A percentile compares a stretch with the other conserved stretches of the same genome.
Conservation (phyloP, 2,329 filamentous ascomycete species). For the Elsinoe batatas region DNA sequence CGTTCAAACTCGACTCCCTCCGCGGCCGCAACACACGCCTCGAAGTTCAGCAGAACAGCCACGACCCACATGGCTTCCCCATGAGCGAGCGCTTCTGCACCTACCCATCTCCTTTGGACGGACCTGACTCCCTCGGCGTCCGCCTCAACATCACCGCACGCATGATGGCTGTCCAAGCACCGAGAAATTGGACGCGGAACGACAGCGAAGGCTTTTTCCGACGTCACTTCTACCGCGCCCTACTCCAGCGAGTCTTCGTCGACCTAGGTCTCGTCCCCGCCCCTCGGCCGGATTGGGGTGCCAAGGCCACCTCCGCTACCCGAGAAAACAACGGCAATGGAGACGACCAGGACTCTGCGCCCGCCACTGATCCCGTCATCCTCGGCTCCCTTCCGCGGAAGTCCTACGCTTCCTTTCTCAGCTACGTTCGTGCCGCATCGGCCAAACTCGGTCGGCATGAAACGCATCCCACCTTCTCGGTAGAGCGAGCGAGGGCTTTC, state of each 20-base stretch:
- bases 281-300: conserved; percentile 24
- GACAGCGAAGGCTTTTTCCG: conserved; percentile 86
- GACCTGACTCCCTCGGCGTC: conserved; percentile 46
- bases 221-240: conserved; percentile 81
- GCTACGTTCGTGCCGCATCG: conserved; percentile 73
- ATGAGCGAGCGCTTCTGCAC: conserved; percentile 66
- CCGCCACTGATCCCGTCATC: conserved; percentile 58
- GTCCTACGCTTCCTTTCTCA: conserved; percentile 63
- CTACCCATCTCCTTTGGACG: conserved; percentile 21
- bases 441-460: conserved; percentile 52
- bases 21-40: conserved; percentile 65
- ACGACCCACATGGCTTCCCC: conserved; percentile 85
- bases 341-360: conserved; percentile 43
- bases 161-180: conserved; percentile 97
- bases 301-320: not conserved
- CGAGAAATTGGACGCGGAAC: conserved; percentile 73
- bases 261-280: conserved; percentile 68
- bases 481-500: conserved; percentile 49
- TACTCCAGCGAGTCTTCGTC: conserved; percentile 85
- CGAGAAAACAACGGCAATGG: conserved; percentile 19
- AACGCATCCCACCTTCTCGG: conserved; percentile 35
- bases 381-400: conserved; percentile 75
- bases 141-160: conserved; percentile 89
- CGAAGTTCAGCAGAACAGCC: conserved; percentile 56
- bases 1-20: conserved; percentile 71